phyloP scores from a whole-genome alignment of 768 basidiomycete species.

The Vararia minispora region DNA sequence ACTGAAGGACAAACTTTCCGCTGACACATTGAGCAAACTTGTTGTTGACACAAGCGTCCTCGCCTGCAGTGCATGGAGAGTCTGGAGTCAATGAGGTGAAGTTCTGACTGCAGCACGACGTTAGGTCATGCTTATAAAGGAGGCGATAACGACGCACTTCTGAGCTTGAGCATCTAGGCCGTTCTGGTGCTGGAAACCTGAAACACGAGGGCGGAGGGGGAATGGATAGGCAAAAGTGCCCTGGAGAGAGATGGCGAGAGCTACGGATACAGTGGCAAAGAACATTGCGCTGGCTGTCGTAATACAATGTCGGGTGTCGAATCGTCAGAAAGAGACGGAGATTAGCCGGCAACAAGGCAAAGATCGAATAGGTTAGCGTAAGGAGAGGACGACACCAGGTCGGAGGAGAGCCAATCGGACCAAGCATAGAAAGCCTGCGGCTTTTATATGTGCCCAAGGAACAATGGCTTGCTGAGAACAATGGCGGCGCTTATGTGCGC shows the following conservation, averaged over 20 bases:
- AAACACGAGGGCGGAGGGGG: slow-evolving; percentile 8
- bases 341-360: too few species aligned
- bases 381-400: slow-evolving; percentile 6
- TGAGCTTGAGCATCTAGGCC: slow-evolving; percentile 20
- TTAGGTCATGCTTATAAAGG: slow-evolving; percentile 1
- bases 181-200: slow-evolving; percentile 14
- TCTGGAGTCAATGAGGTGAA: slow-evolving; percentile 34
- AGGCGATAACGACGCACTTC: slow-evolving; percentile 14
- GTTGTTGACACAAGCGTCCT: slow-evolving; percentile 37
- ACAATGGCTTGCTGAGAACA: too few species aligned
- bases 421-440: background rate
- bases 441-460: background rate
- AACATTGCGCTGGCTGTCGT: slow-evolving; percentile 4
- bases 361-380: background rate
- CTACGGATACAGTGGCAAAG: slow-evolving; percentile 10
- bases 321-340: too few species aligned
- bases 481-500: too few species aligned
- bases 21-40: slow-evolving; percentile 47
- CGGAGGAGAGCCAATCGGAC: background rate
- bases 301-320: background rate
- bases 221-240: slow-evolving; percentile 15
- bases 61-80: slow-evolving; percentile 34
- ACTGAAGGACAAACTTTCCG: slow-evolving; percentile 25
- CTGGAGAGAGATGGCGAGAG: slow-evolving; percentile 21
- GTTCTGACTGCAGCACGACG: slow-evolving; percentile 18